Evolutionary conservation across 202 grass and related monocot genomes (phyloP).

Genomic region (Zizania palustris): DNA sequence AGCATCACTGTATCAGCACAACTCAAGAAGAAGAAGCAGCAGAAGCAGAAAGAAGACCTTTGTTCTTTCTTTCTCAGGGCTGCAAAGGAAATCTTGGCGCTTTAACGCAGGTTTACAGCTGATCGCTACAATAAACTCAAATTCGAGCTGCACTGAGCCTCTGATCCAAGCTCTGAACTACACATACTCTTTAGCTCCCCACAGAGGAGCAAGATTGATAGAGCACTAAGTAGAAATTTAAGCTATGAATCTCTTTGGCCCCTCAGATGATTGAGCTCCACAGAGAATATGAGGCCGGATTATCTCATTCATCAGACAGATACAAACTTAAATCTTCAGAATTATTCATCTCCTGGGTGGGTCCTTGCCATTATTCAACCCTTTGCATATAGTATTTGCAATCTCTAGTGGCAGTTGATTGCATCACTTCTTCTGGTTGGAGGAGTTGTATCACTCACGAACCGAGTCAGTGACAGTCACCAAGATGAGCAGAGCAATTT

Average conservation of each 20-base stretch:
- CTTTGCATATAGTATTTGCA: conserved; percentile 14
- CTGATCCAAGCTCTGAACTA: not conserved
- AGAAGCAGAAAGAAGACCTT: not conserved
- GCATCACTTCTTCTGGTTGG: conserved; percentile 41
- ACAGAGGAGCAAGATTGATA: not conserved
- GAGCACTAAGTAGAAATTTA: not conserved
- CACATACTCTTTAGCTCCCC: not conserved
- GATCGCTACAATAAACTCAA: conserved; percentile 44
- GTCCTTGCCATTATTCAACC: conserved; percentile 39
- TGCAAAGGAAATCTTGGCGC: conserved; percentile 33
- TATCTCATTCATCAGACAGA: not conserved
- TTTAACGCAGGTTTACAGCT: conserved; percentile 47
- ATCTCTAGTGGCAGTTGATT: conserved; percentile 29
- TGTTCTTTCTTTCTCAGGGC: not conserved
- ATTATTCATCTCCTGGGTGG: conserved; percentile 36
- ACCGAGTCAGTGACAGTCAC: conserved; percentile 15
- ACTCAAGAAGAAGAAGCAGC: conserved; percentile 18
- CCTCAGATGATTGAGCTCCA: conserved; percentile 6
- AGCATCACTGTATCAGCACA: conserved; percentile 27
- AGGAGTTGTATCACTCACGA: conserved; percentile 12
- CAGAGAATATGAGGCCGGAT: conserved; percentile 17
- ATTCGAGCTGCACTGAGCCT: conserved; percentile 35
- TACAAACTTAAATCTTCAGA: conserved; percentile 30
- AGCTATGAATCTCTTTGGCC: conserved; percentile 1
- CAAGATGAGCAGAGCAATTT: conserved; percentile 31